Conservation (phyloP, 805 yeast genomes). For the Torulaspora quercuum region DNA sequence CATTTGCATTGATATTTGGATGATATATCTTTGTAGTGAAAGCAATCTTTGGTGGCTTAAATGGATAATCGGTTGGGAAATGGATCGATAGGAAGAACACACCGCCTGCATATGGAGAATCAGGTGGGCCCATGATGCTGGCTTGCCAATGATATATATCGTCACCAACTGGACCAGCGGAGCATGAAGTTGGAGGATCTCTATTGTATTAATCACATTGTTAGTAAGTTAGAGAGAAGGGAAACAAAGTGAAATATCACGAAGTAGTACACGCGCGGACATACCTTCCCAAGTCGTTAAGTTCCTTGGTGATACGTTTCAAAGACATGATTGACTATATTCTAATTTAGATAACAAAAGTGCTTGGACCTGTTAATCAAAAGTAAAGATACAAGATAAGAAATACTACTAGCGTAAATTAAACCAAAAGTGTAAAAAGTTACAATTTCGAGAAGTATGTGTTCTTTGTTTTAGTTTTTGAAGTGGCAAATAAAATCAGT, state of each 20-base stretch:
- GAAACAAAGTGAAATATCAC: not conserved
- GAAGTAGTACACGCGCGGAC: slow-evolving; percentile 35
- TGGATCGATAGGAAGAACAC: slow-evolving; percentile 94
- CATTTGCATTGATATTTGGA: slow-evolving; percentile 94
- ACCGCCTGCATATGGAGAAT: slow-evolving; percentile 86
- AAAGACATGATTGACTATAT: slow-evolving; percentile 58
- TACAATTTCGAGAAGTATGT: too few relatives aligned
- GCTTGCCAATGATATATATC: slow-evolving; percentile 99
- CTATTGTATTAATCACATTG: slow-evolving; percentile 38
- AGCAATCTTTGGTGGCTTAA: slow-evolving; percentile 92
- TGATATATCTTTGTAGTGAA: slow-evolving; percentile 96
- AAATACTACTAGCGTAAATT: too few relatives aligned
- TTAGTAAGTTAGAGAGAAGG: slow-evolving; percentile 15
- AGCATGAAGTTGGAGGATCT: slow-evolving; percentile 98
- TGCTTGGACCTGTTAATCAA: too few relatives aligned
- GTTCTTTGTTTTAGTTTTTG: too few relatives aligned
- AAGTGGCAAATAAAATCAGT: too few relatives aligned
- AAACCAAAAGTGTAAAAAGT: too few relatives aligned
- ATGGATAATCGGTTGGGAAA: slow-evolving; percentile 98
- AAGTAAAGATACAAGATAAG: too few relatives aligned
- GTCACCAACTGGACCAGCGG: slow-evolving; percentile 98
- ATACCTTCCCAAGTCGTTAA: slow-evolving; percentile 90
- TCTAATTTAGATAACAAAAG: too few relatives aligned
- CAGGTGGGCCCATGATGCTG: slow-evolving; percentile 98
- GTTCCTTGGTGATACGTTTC: slow-evolving; percentile 94